These are phyloP conservation scores for Syncephalastrum sp. DNA, from an alignment of 371 early-diverging fungal genomes.

Conservation along the genomic window DNA sequence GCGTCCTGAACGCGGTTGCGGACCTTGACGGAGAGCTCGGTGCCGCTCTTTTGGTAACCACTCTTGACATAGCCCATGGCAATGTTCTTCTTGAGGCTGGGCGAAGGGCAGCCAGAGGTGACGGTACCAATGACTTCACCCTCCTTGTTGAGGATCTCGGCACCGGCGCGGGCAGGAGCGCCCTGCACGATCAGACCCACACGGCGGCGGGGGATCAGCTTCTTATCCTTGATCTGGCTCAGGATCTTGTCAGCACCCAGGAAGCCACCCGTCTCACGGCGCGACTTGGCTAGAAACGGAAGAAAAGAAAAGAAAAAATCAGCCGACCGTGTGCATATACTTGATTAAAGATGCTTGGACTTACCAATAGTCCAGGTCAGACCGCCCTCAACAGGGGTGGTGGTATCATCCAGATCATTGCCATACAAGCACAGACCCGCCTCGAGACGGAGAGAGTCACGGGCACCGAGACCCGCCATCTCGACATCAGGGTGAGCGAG, in stretches of 20 bases:
- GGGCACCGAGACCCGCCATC: conserved; percentile 94
- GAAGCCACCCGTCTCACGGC: conserved; percentile 91
- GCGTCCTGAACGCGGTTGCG: conserved; percentile 83
- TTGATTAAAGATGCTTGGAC: conserved; percentile 1
- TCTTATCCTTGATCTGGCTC: conserved; percentile 82
- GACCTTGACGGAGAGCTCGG: conserved; percentile 87
- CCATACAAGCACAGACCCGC: conserved; percentile 98
- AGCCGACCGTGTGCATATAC: background rate
- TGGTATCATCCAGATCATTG: conserved; percentile 90
- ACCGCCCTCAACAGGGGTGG: conserved; percentile 92
- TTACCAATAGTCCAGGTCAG: conserved; percentile 94
- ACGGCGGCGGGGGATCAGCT: conserved; percentile 66
- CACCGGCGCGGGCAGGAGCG: conserved; percentile 93
- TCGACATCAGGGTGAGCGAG: conserved; percentile 78
- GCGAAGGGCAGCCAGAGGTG: conserved; percentile 94
- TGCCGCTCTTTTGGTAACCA: conserved; percentile 86
- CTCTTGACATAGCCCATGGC: conserved; percentile 95
- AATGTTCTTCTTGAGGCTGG: conserved; percentile 91
- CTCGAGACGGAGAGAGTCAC: conserved; percentile 94
- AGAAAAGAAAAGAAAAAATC: conserved; percentile 4
- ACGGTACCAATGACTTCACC: conserved; percentile 75
- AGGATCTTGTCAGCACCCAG: conserved; percentile 88
- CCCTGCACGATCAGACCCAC: conserved; percentile 91
- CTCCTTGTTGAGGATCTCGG: conserved; percentile 65
- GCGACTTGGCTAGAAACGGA: conserved; percentile 69